Base-by-base conservation (phyloP, 306 rosid genomes). In the Medicago ruthenica region DNA sequence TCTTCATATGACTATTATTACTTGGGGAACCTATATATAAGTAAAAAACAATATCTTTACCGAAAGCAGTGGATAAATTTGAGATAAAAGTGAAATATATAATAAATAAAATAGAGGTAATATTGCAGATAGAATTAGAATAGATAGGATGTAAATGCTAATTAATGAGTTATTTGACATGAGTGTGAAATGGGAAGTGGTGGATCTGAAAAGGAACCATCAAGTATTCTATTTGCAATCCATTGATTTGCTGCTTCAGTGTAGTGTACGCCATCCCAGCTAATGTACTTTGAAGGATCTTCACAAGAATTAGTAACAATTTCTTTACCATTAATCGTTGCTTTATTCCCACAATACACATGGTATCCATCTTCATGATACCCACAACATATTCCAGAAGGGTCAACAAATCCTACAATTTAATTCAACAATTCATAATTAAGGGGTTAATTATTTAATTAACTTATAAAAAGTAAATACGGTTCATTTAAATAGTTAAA, bases 231-330 rank as follows among this genome's bases (percentile, higher is more conserved):
- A 59, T 81, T 70, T 8, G 93, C 87, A 72, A 90, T 74, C 98
- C 97, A 93, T 20, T 16, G 74, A 72, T 93, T 91, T 9, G 98
- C 97, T 68, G 96, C 90, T 45, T 91, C 97, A 0, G 96, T 89
- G 75, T 93, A 89, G 76, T 91, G 98, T 4, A 91, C 90, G 0
- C 98, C 97, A 85, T 93, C 98, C 98, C 98, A 93, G n/a, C 97
- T 93, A 1, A 93, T 85, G 41, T 87, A 53, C 45, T 59, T 57
- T 2, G 93, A 93, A 41, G 98, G 97, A 75, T 91, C 86, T 77
- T 79, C 70, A 65, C 98, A 93, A 8, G 98, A 86, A 65, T 84
- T 85, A 5, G 87, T 86, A 65, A 76, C 75, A 1, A 89, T 40
- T 27, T 89, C 79, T 17, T 70, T 87, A 1, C 93, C 97, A 55